These are phyloP conservation scores for Durusdinium trenchii DNA, from an alignment of 73 alveolate species.

Conservation along the genomic window DNA sequence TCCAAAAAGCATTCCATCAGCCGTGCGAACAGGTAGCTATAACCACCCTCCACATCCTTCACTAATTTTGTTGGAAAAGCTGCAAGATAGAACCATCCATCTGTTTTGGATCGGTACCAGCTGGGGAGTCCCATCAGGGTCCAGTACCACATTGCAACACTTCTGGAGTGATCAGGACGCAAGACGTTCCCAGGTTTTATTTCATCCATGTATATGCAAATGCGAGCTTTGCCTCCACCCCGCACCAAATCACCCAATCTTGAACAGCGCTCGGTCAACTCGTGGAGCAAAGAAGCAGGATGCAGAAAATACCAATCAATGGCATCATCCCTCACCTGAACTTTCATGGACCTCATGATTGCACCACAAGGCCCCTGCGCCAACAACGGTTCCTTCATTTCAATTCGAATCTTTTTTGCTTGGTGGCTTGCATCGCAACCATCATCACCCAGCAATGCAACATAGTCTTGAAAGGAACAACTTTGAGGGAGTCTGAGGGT, in stretches of 20 bases:
- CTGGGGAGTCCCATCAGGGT: not conserved
- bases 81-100: not conserved
- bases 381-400: not conserved
- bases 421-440: not conserved
- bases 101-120: not conserved
- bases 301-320: not conserved
- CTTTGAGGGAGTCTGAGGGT: not conserved
- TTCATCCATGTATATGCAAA: not conserved
- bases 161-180: not conserved
- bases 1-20: not conserved
- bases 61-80: not conserved
- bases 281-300: not conserved
- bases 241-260: not conserved
- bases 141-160: not conserved
- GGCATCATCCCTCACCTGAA: not conserved
- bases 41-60: not conserved
- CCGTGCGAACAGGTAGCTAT: not conserved
- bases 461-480: not conserved
- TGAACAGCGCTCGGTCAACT: not conserved
- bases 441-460: not conserved
- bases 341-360: not conserved
- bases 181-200: not conserved
- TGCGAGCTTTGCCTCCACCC: too few species aligned
- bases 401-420: not conserved
- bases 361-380: slow-evolving; percentile 8